Base-by-base conservation (phyloP, 306 rosid species). In the Rosa rugosa region DNA sequence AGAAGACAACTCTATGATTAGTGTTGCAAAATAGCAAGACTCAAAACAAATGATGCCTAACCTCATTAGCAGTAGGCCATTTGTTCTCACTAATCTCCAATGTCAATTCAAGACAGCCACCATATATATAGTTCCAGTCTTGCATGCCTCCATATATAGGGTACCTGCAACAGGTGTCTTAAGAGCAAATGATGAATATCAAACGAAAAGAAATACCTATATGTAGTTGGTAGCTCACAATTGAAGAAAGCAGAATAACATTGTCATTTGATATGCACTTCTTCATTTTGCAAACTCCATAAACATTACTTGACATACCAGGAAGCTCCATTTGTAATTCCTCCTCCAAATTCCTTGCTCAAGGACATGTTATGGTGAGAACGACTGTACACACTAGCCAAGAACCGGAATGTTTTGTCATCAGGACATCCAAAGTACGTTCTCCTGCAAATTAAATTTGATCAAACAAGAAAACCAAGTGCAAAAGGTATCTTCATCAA, bases 81-180 rank as follows among this genome's bases (percentile, higher is more conserved):
- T 93, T 95, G 85, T 90, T 81, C 71, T 91, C 96, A 65, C 98
- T 95, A 77, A 95, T 75, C 93, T 95, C 99, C 79, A 91, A 83
- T 68, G 98, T 95, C 85, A 90, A 84, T 83, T 95, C 99, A 78
- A 95, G 89, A 89, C 98, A 93, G 62, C 94, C 96, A 60, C 83
- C 96, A 34, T 91, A 88, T 80, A 89, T 93, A 73, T 91, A 95
- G 84, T 95, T 95, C 97, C 98, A 95, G 79, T 93, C 99, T 85
- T 95, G 98, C 99, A 95, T 95, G 82, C 97, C 99, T 68, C 99
- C 99, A 67, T 93, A 93, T 71, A 95, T 77, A 20, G 99, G 99
- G 65, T 95, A 95, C 98, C 99, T 95, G 87, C 83, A 83, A 77
- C 75, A 80, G 71, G 79, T 72, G 79, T 59, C 74, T 80, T 70